phyloP scores from a whole-genome alignment of 2,329 filamentous ascomycete species.

The Fusarium avenaceum region DNA sequence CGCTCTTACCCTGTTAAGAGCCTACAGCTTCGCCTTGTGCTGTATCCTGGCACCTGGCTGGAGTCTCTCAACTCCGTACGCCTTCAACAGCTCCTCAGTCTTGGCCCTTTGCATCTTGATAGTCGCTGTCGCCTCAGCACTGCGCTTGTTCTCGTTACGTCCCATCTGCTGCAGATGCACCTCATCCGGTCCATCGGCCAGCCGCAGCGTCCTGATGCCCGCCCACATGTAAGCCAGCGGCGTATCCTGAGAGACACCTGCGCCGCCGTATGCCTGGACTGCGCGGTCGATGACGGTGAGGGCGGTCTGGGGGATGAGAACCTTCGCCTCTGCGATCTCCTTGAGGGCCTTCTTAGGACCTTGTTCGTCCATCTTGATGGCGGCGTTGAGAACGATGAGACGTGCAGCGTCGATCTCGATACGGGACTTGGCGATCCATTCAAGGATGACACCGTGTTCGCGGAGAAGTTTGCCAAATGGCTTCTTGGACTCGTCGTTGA shows the following conservation, averaged over 20 bases:
- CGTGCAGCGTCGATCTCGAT: slow-evolving; percentile 95
- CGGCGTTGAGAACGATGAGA: slow-evolving; percentile 91
- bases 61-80: slow-evolving; percentile 63
- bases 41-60: slow-evolving; percentile 68
- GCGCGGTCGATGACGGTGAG: slow-evolving; percentile 93
- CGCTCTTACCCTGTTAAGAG: slow-evolving; percentile 23
- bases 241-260: slow-evolving; percentile 94
- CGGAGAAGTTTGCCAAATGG: slow-evolving; percentile 90
- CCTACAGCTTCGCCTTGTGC: slow-evolving; percentile 61
- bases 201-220: slow-evolving; percentile 81
- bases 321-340: slow-evolving; percentile 96
- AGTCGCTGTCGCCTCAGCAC: slow-evolving; percentile 69
- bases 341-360: slow-evolving; percentile 91
- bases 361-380: slow-evolving; percentile 90
- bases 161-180: slow-evolving; percentile 89
- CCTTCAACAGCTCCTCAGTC: slow-evolving; percentile 74
- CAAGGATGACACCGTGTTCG: slow-evolving; percentile 93
- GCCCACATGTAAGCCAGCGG: slow-evolving; percentile 89
- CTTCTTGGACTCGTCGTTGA: slow-evolving; percentile 92
- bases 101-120: slow-evolving; percentile 75
- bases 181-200: slow-evolving; percentile 96
- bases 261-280: slow-evolving; percentile 91
- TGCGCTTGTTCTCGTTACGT: slow-evolving; percentile 81
- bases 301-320: slow-evolving; percentile 85
- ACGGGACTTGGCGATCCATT: slow-evolving; percentile 92